phyloP scores from a whole-genome alignment of 345 rosid genomes.

The Heritiera littoralis region DNA sequence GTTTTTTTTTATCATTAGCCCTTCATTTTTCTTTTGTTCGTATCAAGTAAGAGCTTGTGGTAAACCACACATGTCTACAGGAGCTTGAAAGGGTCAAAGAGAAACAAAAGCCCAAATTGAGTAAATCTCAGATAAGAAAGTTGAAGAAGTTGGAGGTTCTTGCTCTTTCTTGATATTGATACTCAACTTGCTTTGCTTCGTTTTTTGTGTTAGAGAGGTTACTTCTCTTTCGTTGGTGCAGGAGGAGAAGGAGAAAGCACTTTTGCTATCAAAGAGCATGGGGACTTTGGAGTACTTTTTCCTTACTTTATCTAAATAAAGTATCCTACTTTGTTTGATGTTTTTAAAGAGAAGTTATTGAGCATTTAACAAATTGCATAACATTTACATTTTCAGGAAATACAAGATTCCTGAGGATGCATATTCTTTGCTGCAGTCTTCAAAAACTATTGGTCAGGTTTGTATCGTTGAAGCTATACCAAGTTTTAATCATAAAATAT shows the following conservation, averaged over 20 bases:
- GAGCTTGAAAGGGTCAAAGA: conserved; percentile 15
- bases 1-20: neutral
- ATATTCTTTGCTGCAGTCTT: conserved; percentile 63
- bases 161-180: conserved; percentile 5
- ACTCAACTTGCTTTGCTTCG: neutral
- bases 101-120: conserved; percentile 27
- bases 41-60: neutral
- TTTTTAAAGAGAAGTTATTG: neutral
- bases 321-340: neutral
- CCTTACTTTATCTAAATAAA: neutral
- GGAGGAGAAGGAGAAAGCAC: conserved; percentile 64
- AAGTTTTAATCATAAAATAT: neutral
- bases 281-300: conserved; percentile 60
- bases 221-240: conserved; percentile 20
- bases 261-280: conserved; percentile 47
- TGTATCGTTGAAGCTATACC: conserved; percentile 29
- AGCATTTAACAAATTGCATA: neutral
- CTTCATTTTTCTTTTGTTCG: neutral
- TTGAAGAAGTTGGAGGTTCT: conserved; percentile 71
- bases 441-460: conserved; percentile 65
- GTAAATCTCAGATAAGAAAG: conserved; percentile 72
- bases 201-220: conserved; percentile 9
- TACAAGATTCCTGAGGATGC: conserved; percentile 65
- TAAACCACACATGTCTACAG: neutral
- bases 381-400: conserved; percentile 45